These are phyloP conservation scores for Penicillium desertorum DNA, from an alignment of 495 filamentous ascomycete genomes.

Conservation along the genomic window DNA sequence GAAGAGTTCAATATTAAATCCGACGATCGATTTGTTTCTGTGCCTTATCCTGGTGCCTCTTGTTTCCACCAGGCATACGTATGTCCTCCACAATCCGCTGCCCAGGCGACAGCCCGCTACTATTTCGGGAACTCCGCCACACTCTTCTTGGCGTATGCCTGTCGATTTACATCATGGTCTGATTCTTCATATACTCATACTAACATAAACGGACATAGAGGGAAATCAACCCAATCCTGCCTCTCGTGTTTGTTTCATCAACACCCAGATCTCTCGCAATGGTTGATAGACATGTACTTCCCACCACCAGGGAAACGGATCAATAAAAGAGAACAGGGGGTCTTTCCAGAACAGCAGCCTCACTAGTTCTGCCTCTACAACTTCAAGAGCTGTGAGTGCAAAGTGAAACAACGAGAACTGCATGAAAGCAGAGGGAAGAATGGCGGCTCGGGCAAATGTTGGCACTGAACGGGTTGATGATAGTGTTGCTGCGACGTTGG, in stretches of 20 bases:
- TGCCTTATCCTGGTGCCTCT: not conserved
- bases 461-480: slow-evolving; percentile 10
- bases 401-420: slow-evolving; percentile 16
- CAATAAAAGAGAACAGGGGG: slow-evolving; percentile 32
- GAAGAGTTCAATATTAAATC: not conserved
- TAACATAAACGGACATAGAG: not conserved
- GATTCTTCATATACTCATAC: slow-evolving; percentile 9
- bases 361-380: slow-evolving; percentile 12
- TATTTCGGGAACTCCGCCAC: slow-evolving; percentile 34
- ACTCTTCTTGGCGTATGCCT: slow-evolving; percentile 10
- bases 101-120: slow-evolving; percentile 35
- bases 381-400: slow-evolving; percentile 8
- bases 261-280: slow-evolving; percentile 31
- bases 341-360: slow-evolving; percentile 38
- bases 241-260: slow-evolving; percentile 26
- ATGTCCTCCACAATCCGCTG: slow-evolving; percentile 7
- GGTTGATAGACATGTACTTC: slow-evolving; percentile 43
- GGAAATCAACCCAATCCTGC: slow-evolving; percentile 13
- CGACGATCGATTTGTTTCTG: not conserved
- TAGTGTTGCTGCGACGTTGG: slow-evolving; percentile 15
- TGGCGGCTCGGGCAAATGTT: not conserved
- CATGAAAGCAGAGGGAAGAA: slow-evolving; percentile 6
- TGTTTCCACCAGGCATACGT: not conserved
- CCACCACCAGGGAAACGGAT: slow-evolving; percentile 52
- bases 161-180: slow-evolving; percentile 3